A percentile compares a stretch with the other conserved stretches of the same genome.
Evolutionary conservation across 352 stramenopile genomes (phyloP).

Genomic region (Pythium scleroteichum): DNA sequence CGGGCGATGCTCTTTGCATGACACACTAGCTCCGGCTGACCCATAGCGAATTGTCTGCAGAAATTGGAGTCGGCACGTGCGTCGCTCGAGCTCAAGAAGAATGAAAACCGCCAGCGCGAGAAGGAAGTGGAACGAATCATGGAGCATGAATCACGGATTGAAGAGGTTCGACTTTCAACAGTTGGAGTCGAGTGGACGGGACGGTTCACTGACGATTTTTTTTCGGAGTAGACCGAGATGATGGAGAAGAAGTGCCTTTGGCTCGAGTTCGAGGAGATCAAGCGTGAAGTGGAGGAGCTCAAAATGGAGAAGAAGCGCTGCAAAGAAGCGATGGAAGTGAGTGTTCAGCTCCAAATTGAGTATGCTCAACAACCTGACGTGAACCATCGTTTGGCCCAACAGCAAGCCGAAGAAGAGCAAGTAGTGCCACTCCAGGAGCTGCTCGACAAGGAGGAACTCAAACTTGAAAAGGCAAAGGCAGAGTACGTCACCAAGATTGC

Average conservation of each 20-base stretch:
- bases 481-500: constrained; percentile 56
- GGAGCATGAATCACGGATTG: constrained; percentile 74
- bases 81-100: constrained; percentile 82
- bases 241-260: constrained; percentile 89
- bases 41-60: no score
- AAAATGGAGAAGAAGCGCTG: constrained; percentile 70
- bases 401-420: constrained; percentile 70
- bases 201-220: neutral
- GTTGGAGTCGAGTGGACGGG: neutral
- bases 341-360: neutral
- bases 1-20: neutral
- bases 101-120: constrained; percentile 76
- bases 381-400: neutral
- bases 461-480: constrained; percentile 55
- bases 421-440: constrained; percentile 65
- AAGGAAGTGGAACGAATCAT: constrained; percentile 85
- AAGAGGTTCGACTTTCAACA: constrained; percentile 45
- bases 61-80: constrained; percentile 64
- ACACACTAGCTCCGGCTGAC: no score
- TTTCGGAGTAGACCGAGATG: constrained; percentile 53
- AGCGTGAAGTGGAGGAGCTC: constrained; percentile 62
- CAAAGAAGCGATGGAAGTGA: constrained; percentile 69
- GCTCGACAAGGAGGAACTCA: constrained; percentile 68
- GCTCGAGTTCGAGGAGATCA: constrained; percentile 83
- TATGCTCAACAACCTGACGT: neutral